Conservation (phyloP, 2,329 filamentous ascomycete species). For the Fusarium nanum region DNA sequence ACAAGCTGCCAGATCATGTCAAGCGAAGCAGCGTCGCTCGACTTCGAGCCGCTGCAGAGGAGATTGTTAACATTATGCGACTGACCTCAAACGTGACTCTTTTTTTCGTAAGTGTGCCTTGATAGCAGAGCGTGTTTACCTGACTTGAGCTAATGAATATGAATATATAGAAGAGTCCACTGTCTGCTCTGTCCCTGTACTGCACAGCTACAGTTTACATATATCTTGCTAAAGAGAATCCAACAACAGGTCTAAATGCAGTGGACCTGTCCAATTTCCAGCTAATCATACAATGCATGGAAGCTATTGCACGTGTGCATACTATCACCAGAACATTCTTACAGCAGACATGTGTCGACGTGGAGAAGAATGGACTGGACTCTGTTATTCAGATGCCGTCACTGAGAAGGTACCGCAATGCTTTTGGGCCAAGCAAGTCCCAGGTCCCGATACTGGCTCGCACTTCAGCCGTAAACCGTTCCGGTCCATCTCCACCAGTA, state of each 20-base stretch:
- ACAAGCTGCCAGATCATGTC: slow-evolving; percentile 72
- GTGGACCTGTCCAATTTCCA: slow-evolving; percentile 67
- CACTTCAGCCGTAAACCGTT: slow-evolving; percentile 57
- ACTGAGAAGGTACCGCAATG: slow-evolving; percentile 50
- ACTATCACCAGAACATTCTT: slow-evolving; percentile 84
- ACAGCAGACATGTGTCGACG: slow-evolving; percentile 85
- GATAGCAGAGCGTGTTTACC: background rate
- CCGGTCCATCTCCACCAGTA: slow-evolving; percentile 55
- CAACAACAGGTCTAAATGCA: slow-evolving; percentile 67
- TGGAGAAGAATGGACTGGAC: slow-evolving; percentile 66
- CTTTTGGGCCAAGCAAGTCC: slow-evolving; percentile 48
- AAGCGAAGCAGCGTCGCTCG: slow-evolving; percentile 77
- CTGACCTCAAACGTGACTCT: slow-evolving; percentile 78
- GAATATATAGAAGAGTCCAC: slow-evolving; percentile 49
- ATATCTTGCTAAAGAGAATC: slow-evolving; percentile 77
- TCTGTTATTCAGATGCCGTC: slow-evolving; percentile 52
- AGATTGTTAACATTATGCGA: slow-evolving; percentile 86
- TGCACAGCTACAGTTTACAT: slow-evolving; percentile 87
- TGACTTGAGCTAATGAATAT: background rate
- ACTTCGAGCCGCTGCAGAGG: slow-evolving; percentile 82
- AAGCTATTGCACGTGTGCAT: slow-evolving; percentile 78
- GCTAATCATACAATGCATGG: slow-evolving; percentile 82
- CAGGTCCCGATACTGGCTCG: slow-evolving; percentile 63
- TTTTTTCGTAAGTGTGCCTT: slow-evolving; percentile 66
- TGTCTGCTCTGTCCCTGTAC: slow-evolving; percentile 80